A percentile compares a stretch with the other conserved stretches of the same genome.
phyloP scores from a whole-genome alignment of 192 early-diverging fungal genomes.

The Backusella psychrophila region DNA sequence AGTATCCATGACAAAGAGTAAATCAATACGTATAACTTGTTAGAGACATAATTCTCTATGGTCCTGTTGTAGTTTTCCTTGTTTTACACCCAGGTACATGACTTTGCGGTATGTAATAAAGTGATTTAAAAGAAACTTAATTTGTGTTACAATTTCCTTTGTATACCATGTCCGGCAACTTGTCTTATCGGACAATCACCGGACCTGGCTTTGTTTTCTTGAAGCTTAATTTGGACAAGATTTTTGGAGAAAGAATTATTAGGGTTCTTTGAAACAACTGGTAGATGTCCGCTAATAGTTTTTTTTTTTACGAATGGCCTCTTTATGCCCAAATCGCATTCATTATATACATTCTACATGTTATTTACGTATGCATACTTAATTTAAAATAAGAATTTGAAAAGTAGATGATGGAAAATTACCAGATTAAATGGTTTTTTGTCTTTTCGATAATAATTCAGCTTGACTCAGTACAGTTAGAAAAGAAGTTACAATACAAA shows the following conservation, averaged over 20 bases:
- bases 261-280: no score
- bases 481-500: no score
- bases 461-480: background rate
- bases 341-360: no score
- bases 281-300: no score
- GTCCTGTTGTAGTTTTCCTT: background rate
- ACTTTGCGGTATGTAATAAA: background rate
- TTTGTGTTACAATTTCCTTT: background rate
- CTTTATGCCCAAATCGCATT: no score
- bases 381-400: no score
- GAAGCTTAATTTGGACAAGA: background rate
- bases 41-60: background rate
- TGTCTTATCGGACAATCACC: background rate
- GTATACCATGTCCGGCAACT: background rate
- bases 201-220: background rate
- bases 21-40: background rate
- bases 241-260: background rate
- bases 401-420: background rate
- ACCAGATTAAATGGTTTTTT: background rate
- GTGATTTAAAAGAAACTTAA: background rate
- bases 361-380: no score
- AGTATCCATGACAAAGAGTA: background rate
- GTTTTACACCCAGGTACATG: background rate
- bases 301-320: no score
- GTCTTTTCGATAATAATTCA: background rate